Conservation (phyloP, 768 basidiomycete species). For the Tylopilus sp. region DNA sequence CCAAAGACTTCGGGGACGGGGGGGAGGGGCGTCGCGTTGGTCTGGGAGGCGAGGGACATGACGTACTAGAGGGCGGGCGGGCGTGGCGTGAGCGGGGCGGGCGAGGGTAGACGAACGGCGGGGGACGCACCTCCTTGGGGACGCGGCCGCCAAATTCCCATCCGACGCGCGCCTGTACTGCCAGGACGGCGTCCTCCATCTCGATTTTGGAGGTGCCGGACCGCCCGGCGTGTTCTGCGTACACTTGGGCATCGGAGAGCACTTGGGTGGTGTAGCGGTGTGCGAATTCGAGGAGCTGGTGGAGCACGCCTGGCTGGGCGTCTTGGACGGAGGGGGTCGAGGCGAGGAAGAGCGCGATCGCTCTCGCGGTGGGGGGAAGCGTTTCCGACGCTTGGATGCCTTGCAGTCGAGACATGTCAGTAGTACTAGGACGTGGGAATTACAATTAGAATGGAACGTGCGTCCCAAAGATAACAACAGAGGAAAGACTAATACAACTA, state of each 20-base stretch:
- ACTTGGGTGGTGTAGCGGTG: slow-evolving; percentile 83
- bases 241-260: slow-evolving; percentile 79
- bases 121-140: slow-evolving; percentile 79
- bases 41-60: slow-evolving; percentile 77
- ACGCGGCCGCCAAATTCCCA: slow-evolving; percentile 91
- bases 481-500: slow-evolving; percentile 5
- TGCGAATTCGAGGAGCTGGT: slow-evolving; percentile 84
- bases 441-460: slow-evolving; percentile 11
- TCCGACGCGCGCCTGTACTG: slow-evolving; percentile 84
- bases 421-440: background rate
- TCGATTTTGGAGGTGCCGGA: slow-evolving; percentile 63
- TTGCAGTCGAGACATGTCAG: slow-evolving; percentile 40
- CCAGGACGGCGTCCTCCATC: slow-evolving; percentile 76
- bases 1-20: slow-evolving; percentile 88
- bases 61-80: slow-evolving; percentile 49
- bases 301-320: slow-evolving; percentile 80
- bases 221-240: slow-evolving; percentile 82
- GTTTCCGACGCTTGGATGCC: slow-evolving; percentile 46
- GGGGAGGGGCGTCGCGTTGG: slow-evolving; percentile 76
- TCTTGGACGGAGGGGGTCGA: slow-evolving; percentile 84
- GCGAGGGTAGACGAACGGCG: too few species aligned
- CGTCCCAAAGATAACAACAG: background rate
- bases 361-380: slow-evolving; percentile 80
- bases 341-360: slow-evolving; percentile 79
- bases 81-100: background rate